Percentiles rank a stretch among this genome's conserved stretches.
These are phyloP conservation scores for Coelastrella sp. DNA, from an alignment of 139 green algal species.

Conservation along the genomic window DNA sequence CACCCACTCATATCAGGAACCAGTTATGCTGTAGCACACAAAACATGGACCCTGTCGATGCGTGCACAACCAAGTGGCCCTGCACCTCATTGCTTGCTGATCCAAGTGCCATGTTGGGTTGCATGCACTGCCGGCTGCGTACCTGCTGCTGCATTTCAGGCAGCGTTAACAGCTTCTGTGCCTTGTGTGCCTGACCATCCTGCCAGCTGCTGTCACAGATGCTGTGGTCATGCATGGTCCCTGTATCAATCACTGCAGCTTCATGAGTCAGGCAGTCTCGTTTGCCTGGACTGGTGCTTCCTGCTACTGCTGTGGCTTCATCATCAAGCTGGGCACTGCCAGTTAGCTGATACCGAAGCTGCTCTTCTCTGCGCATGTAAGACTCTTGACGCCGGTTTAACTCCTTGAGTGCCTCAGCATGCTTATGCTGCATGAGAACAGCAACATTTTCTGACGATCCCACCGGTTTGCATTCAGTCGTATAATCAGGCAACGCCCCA, in stretches of 20 bases:
- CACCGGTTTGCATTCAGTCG: too few species aligned
- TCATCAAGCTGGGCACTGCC: slow-evolving; percentile 24
- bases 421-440: slow-evolving; percentile 41
- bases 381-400: slow-evolving; percentile 42
- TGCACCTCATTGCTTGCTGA: too few species aligned
- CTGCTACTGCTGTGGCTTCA: neutral
- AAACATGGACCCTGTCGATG: neutral
- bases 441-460: too few species aligned
- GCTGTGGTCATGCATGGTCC: neutral
- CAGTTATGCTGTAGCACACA: neutral
- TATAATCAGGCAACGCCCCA: too few species aligned
- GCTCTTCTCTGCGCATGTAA: slow-evolving; percentile 47
- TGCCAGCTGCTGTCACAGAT: neutral
- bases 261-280: too few species aligned
- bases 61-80: too few species aligned
- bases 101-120: too few species aligned
- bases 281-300: neutral
- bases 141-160: slow-evolving; percentile 34
- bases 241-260: slow-evolving; percentile 8
- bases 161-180: neutral
- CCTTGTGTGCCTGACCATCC: neutral
- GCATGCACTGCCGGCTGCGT: neutral
- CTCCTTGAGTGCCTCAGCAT: slow-evolving; percentile 13
- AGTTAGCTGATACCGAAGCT: too few species aligned
- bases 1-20: too few species aligned